A percentile compares a stretch with the other conserved stretches of the same genome.
Conservation (phyloP, 129 eudicot species). For the Calendula officinalis region DNA sequence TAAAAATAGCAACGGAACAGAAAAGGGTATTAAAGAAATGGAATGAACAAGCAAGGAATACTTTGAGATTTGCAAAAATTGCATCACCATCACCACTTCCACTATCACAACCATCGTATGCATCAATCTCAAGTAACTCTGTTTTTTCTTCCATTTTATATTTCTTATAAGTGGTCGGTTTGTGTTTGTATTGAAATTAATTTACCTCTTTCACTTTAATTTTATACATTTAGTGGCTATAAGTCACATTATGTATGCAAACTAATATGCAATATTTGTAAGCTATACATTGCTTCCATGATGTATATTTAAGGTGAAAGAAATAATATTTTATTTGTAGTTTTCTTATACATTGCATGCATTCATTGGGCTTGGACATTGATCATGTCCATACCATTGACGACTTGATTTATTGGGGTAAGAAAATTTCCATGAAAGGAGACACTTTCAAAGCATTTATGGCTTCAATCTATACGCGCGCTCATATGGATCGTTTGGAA, state of each 20-base stretch:
- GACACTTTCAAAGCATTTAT: no score
- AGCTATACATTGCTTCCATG: neutral
- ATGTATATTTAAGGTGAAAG: no score
- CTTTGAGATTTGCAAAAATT: constrained; percentile 21
- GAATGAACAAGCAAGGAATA: constrained; percentile 19
- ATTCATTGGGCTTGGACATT: neutral
- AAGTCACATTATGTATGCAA: neutral
- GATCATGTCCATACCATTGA: no score
- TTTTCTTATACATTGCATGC: neutral
- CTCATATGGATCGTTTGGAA: no score
- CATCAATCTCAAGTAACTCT: constrained; percentile 27
- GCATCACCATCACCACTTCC: constrained; percentile 23
- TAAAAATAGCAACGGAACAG: neutral
- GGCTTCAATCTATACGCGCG: no score
- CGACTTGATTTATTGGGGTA: no score
- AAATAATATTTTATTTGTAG: no score
- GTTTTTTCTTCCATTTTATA: constrained; percentile 19
- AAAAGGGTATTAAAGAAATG: constrained; percentile 16
- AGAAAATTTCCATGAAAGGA: no score
- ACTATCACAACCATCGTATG: constrained; percentile 6
- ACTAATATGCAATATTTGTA: neutral
- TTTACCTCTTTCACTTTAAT: neutral
- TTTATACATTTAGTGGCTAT: neutral
- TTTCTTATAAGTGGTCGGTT: constrained; percentile 5
- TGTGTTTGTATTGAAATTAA: constrained; percentile 3